Conservation (phyloP, 2,329 filamentous ascomycete species). For the Onygena corvina region DNA sequence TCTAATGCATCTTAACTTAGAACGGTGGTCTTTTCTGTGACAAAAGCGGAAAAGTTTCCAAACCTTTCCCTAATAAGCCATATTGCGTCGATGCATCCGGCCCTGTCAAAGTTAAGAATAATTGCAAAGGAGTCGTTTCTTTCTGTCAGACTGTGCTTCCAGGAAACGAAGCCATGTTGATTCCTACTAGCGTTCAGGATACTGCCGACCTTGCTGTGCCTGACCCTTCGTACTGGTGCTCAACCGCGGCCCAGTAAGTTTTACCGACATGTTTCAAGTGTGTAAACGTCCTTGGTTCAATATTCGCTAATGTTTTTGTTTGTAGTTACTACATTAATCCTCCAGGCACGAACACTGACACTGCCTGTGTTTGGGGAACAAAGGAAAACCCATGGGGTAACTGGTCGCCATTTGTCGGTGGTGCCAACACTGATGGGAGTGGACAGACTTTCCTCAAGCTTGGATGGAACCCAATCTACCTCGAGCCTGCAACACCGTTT, state of each 20-base stretch:
- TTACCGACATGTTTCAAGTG: background rate
- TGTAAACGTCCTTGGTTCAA: background rate
- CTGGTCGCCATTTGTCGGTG: conserved; percentile 66
- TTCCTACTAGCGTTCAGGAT: conserved; percentile 56
- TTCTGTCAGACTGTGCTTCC: conserved; percentile 72
- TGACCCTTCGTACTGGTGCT: conserved; percentile 55
- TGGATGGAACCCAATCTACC: conserved; percentile 65
- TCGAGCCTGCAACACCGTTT: conserved; percentile 42
- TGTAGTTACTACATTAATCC: conserved; percentile 64
- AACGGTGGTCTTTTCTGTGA: conserved; percentile 66
- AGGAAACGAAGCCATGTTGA: conserved; percentile 71
- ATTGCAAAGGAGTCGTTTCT: conserved; percentile 49
- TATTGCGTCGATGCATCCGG: conserved; percentile 62
- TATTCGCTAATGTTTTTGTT: conserved; percentile 17
- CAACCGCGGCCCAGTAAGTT: conserved; percentile 63
- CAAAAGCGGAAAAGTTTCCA: conserved; percentile 49
- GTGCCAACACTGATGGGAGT: conserved; percentile 54
- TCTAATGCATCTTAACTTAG: conserved; percentile 31
- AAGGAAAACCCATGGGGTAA: conserved; percentile 54
- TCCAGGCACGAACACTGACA: conserved; percentile 48
- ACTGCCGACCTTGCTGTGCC: conserved; percentile 57
- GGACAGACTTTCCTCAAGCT: conserved; percentile 64
- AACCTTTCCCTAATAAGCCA: conserved; percentile 55
- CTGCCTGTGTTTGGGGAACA: conserved; percentile 62
- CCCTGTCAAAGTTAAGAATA: conserved; percentile 54